Conservation (phyloP, 2,329 filamentous ascomycete genomes). For the Fusarium luffae region DNA sequence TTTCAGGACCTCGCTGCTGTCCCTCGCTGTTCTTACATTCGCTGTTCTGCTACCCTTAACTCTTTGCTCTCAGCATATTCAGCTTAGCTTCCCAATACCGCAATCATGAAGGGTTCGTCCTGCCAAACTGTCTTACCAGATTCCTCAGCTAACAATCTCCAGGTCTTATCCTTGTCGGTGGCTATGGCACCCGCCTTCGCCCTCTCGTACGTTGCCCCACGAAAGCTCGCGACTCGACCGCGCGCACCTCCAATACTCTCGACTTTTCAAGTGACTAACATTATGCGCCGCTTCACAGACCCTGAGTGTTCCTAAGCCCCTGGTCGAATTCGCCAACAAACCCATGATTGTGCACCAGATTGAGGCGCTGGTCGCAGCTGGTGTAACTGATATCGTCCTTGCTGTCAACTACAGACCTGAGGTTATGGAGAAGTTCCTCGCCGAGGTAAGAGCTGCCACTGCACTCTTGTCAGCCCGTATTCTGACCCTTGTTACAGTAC, state of each 20-base stretch:
- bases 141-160: slow-evolving; percentile 31
- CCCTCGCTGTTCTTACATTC: slow-evolving; percentile 40
- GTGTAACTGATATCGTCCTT: slow-evolving; percentile 96
- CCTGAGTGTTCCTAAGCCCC: slow-evolving; percentile 93
- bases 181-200: slow-evolving; percentile 96
- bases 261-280: slow-evolving; percentile 35
- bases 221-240: slow-evolving; percentile 24
- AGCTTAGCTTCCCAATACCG: slow-evolving; percentile 37
- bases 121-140: neutral
- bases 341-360: slow-evolving; percentile 99
- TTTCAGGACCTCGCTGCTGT: slow-evolving; percentile 40
- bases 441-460: slow-evolving; percentile 71
- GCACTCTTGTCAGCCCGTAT: neutral
- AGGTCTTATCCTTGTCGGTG: slow-evolving; percentile 99
- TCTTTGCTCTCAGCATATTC: slow-evolving; percentile 34
- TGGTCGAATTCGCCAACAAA: slow-evolving; percentile 98
- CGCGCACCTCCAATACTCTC: slow-evolving; percentile 13
- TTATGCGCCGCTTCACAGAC: slow-evolving; percentile 67
- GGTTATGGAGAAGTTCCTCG: slow-evolving; percentile 93
- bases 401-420: slow-evolving; percentile 99
- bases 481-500: slow-evolving; percentile 66
- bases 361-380: slow-evolving; percentile 90
- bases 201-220: slow-evolving; percentile 77
- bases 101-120: slow-evolving; percentile 53
- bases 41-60: slow-evolving; percentile 24